phyloP scores from a whole-genome alignment of 345 rosid genomes.

The Lepidium didymum region DNA sequence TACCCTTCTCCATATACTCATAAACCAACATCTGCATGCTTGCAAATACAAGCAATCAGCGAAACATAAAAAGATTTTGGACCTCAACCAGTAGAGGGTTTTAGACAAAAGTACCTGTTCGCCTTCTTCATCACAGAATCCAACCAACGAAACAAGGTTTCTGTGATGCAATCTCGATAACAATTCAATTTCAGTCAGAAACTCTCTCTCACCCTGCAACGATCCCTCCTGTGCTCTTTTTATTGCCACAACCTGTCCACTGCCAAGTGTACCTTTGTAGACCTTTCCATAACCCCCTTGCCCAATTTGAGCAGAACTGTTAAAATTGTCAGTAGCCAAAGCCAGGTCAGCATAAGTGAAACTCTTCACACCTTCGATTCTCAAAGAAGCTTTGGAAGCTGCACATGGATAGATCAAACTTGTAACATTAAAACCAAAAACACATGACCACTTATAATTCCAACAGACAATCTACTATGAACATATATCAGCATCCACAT shows the following conservation, averaged over 20 bases:
- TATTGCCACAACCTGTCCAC: constrained; percentile 74
- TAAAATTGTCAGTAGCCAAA: constrained; percentile 57
- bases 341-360: constrained; percentile 67
- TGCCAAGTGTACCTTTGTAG: constrained; percentile 63
- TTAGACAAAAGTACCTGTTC: constrained; percentile 59
- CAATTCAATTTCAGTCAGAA: constrained; percentile 83
- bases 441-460: neutral
- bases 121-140: constrained; percentile 87
- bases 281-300: constrained; percentile 99
- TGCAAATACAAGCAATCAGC: constrained; percentile 10
- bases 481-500: neutral
- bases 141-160: constrained; percentile 82
- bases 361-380: constrained; percentile 72
- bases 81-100: neutral
- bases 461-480: neutral
- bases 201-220: constrained; percentile 87
- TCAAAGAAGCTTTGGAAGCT: constrained; percentile 54
- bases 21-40: constrained; percentile 78
- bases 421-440: neutral
- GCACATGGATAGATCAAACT: constrained; percentile 19
- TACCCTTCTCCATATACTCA: constrained; percentile 88
- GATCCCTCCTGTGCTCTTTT: constrained; percentile 91
- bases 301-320: constrained; percentile 62
- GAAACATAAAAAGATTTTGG: neutral
- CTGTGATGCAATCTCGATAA: constrained; percentile 90